phyloP scores from a whole-genome alignment of 164 flowering plant species.

The Vitis vinifera region DNA sequence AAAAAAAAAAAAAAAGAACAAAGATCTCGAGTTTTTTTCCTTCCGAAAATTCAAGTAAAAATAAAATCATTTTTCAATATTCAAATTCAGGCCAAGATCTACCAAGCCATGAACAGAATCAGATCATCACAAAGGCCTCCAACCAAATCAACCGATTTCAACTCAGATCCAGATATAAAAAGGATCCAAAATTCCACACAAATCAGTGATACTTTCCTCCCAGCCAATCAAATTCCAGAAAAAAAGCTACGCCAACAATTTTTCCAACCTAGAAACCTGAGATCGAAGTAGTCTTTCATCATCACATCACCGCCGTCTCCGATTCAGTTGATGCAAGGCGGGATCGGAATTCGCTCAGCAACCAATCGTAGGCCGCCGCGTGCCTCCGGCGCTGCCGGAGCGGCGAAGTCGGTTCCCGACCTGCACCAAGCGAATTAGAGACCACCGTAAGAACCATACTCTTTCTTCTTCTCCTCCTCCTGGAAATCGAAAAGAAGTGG shows the following conservation, averaged over 20 bases:
- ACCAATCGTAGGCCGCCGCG: neutral
- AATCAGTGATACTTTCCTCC: no score
- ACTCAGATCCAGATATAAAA: no score
- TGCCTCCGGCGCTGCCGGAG: neutral
- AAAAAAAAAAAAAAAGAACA: no score
- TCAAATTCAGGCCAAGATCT: no score
- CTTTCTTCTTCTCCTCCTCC: neutral
- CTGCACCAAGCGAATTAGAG: slow-evolving; percentile 95
- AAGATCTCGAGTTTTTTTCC: no score
- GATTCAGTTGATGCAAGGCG: slow-evolving; percentile 96
- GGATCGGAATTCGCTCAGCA: slow-evolving; percentile 37
- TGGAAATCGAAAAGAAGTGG: neutral
- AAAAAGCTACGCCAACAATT: slow-evolving; percentile 11
- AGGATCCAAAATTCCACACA: no score
- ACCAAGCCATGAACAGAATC: no score
- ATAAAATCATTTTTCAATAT: no score
- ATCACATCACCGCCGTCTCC: slow-evolving; percentile 47
- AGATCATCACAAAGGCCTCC: no score
- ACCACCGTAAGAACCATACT: slow-evolving; percentile 33
- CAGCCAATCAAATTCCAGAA: neutral
- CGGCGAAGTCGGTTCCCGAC: slow-evolving; percentile 61
- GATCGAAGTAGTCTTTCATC: slow-evolving; percentile 12
- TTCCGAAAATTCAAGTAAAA: no score
- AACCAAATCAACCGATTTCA: no score
- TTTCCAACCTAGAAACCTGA: neutral